Evolutionary conservation across 2,329 filamentous ascomycete genomes (phyloP).

Genomic region (Periconia sp.): DNA sequence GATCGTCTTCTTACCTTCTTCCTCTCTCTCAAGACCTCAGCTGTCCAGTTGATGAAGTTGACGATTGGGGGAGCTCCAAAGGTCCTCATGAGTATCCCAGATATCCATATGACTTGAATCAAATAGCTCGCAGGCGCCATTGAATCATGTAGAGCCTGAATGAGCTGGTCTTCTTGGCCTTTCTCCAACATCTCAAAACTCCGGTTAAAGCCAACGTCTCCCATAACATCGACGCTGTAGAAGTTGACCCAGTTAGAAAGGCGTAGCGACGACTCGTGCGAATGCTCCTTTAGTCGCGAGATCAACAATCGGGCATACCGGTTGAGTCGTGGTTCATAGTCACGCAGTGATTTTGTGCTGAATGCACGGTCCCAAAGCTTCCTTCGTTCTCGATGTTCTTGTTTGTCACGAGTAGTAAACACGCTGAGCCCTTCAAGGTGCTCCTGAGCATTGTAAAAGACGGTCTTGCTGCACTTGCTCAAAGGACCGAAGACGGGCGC

Average conservation of each 20-base stretch:
- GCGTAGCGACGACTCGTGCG: slow-evolving; percentile 23
- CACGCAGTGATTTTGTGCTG: slow-evolving; percentile 39
- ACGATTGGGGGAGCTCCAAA: slow-evolving; percentile 27
- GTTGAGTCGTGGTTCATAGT: slow-evolving; percentile 43
- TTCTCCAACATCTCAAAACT: slow-evolving; percentile 47
- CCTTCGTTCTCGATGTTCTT: slow-evolving; percentile 36
- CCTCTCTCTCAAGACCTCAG: slow-evolving; percentile 30
- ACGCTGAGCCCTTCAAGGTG: slow-evolving; percentile 29
- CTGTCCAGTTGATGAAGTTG: slow-evolving; percentile 32
- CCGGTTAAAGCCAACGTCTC: slow-evolving; percentile 51
- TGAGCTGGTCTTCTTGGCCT: slow-evolving; percentile 33
- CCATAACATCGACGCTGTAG: slow-evolving; percentile 58
- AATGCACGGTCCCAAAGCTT: slow-evolving; percentile 43
- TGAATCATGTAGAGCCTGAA: slow-evolving; percentile 33
- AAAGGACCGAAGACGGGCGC: slow-evolving; percentile 34
- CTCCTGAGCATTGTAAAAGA: slow-evolving; percentile 29
- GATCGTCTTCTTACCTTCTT: slow-evolving; percentile 27
- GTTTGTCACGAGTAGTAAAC: slow-evolving; percentile 35
- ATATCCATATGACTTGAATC: slow-evolving; percentile 28
- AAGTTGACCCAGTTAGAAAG: slow-evolving; percentile 46
- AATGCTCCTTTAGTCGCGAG: slow-evolving; percentile 26
- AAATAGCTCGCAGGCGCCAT: slow-evolving; percentile 27
- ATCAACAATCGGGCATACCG: slow-evolving; percentile 34
- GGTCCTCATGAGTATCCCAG: slow-evolving; percentile 24
- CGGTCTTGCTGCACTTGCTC: slow-evolving; percentile 36